Evolutionary conservation across 1,284 basidiomycete genomes (phyloP), one percentile per base, ranked within the genome.

Genomic region (Cutaneotrichosporon sp.): DNA sequence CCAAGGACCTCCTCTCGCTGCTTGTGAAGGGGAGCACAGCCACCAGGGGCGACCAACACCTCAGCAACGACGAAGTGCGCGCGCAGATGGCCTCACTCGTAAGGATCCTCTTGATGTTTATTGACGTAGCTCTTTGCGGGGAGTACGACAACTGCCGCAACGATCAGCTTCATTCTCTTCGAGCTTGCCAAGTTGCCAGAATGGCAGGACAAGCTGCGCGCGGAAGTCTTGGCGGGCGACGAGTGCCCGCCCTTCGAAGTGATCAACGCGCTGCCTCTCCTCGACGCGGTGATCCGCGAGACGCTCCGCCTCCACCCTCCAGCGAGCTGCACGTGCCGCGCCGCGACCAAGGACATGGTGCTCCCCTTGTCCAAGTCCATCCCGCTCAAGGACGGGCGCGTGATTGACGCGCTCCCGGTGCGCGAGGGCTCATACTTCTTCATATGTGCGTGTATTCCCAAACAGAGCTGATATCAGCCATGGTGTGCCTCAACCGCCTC

Each of bases 51-150:
- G 80, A 81, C 1, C 85, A 89, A 72, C 82, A 82, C 30, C 84
- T 92, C 82, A 84, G 84, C 9, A 84, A 86, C 53, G 80, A 83
- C 18, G 89, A 92, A 71, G 86, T 89, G 2, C 80, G 88, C 31
- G 88, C 85, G 65, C 90, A 91, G 76, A 89, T 92, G 66, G 87
- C 87, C 11, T 90, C 88, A 0, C 89, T 92, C 73, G 84, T 92
- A 51, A 62, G 76, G 22, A 16, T n/a, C 22, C 46, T 50, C 8
- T 59, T 57, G 2, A 50, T 26, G 22, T 26, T 10, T 11, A 22
- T 22, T 50, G 49, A 50, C 14, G 7, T 57, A 78, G 76, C 75
- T 79, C 67, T 67, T 79, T 0, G 78, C 79, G 1, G 91, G 91
- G 0, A 89, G 91, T 75, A 90, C 92, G 74, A 92, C 91, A 0